Evolutionary conservation across 1,139 yeast genomes (phyloP).

Genomic region (Debaryomycetaceae sp.): DNA sequence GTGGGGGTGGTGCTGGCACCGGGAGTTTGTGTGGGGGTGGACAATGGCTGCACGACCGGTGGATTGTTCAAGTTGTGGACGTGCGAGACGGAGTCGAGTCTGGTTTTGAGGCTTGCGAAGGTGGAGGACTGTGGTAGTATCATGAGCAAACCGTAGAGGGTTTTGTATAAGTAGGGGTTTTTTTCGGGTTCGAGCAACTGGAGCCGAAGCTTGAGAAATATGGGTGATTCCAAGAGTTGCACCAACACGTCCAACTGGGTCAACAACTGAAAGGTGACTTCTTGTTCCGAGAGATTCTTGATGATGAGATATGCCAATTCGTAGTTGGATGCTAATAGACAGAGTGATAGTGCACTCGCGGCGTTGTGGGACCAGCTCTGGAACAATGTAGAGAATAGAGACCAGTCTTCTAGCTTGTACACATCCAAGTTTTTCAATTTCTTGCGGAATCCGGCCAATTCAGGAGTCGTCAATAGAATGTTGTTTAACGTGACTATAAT

Average conservation of each 20-base stretch:
- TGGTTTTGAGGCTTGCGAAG: constrained; percentile 71
- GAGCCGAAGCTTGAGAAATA: constrained; percentile 80
- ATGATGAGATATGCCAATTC: constrained; percentile 82
- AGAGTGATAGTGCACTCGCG: constrained; percentile 82
- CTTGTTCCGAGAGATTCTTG: constrained; percentile 71
- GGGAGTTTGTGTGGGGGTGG: constrained; percentile 20
- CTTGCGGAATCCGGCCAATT: constrained; percentile 65
- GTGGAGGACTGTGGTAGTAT: constrained; percentile 95
- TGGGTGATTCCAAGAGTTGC: constrained; percentile 77
- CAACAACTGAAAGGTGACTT: constrained; percentile 65
- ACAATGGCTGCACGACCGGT: constrained; percentile 10
- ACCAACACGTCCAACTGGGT: constrained; percentile 79
- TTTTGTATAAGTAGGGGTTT: constrained; percentile 79
- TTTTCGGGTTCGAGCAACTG: constrained; percentile 85
- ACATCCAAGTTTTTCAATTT: constrained; percentile 52
- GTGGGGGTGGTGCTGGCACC: constrained; percentile 11
- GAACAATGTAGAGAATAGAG: constrained; percentile 73
- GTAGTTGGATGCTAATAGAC: constrained; percentile 84
- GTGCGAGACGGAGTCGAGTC: constrained; percentile 53
- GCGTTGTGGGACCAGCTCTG: constrained; percentile 92
- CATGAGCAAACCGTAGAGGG: constrained; percentile 91
- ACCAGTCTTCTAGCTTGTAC: constrained; percentile 58
- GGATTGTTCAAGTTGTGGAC: constrained; percentile 17
- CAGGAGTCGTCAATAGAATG: constrained; percentile 86
- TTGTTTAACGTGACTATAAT: constrained; percentile 87